Percentiles rank a stretch among this genome's conserved stretches.
These are phyloP conservation scores for Cordyceps militaris DNA, from an alignment of 2,329 filamentous ascomycete species.

Conservation along the genomic window DNA sequence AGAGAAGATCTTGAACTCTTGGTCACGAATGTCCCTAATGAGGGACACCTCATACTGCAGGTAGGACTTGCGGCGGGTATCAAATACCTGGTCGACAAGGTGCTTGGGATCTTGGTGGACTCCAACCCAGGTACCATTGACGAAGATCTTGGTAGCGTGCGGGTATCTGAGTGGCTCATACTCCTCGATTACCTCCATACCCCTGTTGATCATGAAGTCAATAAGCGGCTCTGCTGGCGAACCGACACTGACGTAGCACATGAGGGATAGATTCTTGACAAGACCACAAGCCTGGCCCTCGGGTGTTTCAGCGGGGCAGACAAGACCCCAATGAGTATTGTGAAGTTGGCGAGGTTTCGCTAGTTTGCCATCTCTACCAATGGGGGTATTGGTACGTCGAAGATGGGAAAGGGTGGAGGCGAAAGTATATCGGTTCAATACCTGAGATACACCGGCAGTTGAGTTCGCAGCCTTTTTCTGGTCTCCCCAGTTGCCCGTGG, in stretches of 20 bases:
- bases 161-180: slow-evolving; percentile 82
- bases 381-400: slow-evolving; percentile 93
- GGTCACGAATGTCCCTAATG: slow-evolving; percentile 90
- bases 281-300: slow-evolving; percentile 97
- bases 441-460: slow-evolving; percentile 95
- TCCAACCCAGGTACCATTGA: slow-evolving; percentile 97
- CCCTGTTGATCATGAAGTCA: slow-evolving; percentile 90
- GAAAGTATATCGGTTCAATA: slow-evolving; percentile 96
- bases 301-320: slow-evolving; percentile 94
- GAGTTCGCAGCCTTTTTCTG: slow-evolving; percentile 96
- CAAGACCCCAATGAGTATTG: slow-evolving; percentile 97
- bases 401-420: slow-evolving; percentile 94
- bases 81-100: slow-evolving; percentile 70
- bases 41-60: slow-evolving; percentile 91
- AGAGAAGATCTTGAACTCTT: slow-evolving; percentile 98
- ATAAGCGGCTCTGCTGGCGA: slow-evolving; percentile 84
- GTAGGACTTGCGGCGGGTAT: slow-evolving; percentile 71
- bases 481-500: slow-evolving; percentile 98
- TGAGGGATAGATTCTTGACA: slow-evolving; percentile 94
- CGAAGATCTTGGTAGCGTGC: slow-evolving; percentile 93
- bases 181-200: slow-evolving; percentile 95
- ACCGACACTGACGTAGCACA: slow-evolving; percentile 97
- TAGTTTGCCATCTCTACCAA: slow-evolving; percentile 95
- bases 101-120: slow-evolving; percentile 84
- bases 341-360: slow-evolving; percentile 96